Percentiles rank a stretch among this genome's conserved stretches.
Conservation (phyloP, 106 monocot species). For the Apostasia shenzhenica region DNA sequence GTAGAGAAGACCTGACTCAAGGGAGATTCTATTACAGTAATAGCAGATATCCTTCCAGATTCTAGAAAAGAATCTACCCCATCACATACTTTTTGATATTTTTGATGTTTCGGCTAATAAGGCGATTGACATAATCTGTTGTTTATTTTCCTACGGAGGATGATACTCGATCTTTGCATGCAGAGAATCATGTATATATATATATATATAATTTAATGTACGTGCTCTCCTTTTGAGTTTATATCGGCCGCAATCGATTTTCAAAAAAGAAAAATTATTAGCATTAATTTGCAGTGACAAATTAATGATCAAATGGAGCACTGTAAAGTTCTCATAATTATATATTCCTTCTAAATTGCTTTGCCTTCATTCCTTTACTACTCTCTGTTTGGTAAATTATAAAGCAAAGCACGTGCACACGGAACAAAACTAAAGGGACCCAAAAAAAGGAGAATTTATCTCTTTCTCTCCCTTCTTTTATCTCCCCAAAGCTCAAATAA, state of each 20-base stretch:
- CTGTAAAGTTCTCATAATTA: conserved; percentile 14
- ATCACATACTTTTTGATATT: too few relatives aligned
- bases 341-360: not conserved
- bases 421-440: conserved; percentile 14
- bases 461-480: conserved; percentile 6
- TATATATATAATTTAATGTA: not conserved
- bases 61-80: too few relatives aligned
- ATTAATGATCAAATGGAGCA: not conserved
- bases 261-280: not conserved
- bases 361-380: not conserved
- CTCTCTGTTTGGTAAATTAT: conserved; percentile 22
- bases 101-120: too few relatives aligned
- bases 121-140: too few relatives aligned
- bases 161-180: too few relatives aligned
- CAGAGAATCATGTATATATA: too few relatives aligned
- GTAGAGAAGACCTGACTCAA: too few relatives aligned
- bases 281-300: not conserved
- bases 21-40: too few relatives aligned
- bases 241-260: not conserved
- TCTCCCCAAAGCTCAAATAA: conserved; percentile 1
- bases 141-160: too few relatives aligned
- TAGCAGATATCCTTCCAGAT: too few relatives aligned
- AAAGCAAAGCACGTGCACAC: conserved; percentile 26
- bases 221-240: not conserved
- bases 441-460: conserved; percentile 3